These are phyloP conservation scores for Pythium brachiatum DNA, from an alignment of 352 stramenopile species.

Conservation along the genomic window DNA sequence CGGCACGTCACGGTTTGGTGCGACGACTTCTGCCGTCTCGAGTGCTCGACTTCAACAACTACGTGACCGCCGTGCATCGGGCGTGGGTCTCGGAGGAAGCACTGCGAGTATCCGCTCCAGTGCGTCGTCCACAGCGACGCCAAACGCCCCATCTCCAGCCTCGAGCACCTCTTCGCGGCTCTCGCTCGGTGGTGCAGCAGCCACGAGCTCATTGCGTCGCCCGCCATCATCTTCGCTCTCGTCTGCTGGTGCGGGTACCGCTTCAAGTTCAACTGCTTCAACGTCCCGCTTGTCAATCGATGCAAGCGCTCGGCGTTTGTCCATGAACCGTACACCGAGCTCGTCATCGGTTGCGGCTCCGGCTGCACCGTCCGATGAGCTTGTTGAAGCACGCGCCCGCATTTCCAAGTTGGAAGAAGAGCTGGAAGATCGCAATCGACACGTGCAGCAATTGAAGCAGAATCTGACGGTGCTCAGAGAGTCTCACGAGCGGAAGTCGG, in stretches of 20 bases:
- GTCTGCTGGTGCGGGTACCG: neutral
- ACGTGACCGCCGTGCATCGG: constrained; percentile 33
- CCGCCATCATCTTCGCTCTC: constrained; percentile 7
- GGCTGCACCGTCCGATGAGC: constrained; percentile 36
- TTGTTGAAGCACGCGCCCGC: constrained; percentile 42
- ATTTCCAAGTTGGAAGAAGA: constrained; percentile 67
- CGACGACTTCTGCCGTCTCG: constrained; percentile 3
- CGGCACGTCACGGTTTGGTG: constrained; percentile 8
- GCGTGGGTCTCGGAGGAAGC: constrained; percentile 22
- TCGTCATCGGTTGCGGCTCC: neutral
- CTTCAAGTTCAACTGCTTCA: neutral
- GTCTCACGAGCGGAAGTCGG: constrained; percentile 12
- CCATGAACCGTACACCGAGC: constrained; percentile 11
- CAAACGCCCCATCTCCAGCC: constrained; percentile 6
- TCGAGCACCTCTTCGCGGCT: constrained; percentile 7
- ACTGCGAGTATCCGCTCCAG: constrained; percentile 9
- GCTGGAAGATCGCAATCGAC: constrained; percentile 64
- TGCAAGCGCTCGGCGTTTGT: constrained; percentile 11
- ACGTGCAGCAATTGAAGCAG: constrained; percentile 68
- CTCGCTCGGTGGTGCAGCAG: constrained; percentile 10
- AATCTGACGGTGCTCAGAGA: constrained; percentile 55
- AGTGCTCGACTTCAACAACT: constrained; percentile 36
- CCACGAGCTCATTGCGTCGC: constrained; percentile 6
- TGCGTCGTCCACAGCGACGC: constrained; percentile 4
- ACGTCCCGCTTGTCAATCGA: constrained; percentile 15